A percentile compares a stretch with the other conserved stretches of the same genome.
Evolutionary conservation across 176 grass and related monocot species (phyloP).

Genomic region (Urochloa ruziziensis): DNA sequence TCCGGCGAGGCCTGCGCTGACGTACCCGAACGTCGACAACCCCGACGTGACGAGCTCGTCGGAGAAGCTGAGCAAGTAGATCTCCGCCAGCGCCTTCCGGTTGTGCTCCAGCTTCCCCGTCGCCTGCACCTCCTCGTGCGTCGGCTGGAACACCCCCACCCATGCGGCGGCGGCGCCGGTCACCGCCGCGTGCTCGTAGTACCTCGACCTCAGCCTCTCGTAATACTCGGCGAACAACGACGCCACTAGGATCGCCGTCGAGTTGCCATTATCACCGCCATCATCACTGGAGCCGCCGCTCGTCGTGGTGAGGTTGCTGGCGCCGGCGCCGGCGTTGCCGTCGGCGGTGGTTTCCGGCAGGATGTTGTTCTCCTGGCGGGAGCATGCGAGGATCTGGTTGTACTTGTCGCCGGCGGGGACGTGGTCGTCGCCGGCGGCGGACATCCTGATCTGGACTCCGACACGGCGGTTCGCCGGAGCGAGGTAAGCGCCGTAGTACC

Average conservation of each 20-base stretch:
- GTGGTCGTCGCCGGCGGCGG: neutral
- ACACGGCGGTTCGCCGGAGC: constrained; percentile 24
- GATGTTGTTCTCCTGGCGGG: constrained; percentile 23
- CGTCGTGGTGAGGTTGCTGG: too few species aligned
- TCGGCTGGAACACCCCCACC: constrained; percentile 57
- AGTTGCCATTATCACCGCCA: neutral
- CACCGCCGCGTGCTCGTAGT: constrained; percentile 23
- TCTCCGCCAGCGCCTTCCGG: constrained; percentile 56
- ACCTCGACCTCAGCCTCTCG: constrained; percentile 39
- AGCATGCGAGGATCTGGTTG: constrained; percentile 36
- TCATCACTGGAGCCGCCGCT: too few species aligned
- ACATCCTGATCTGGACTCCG: constrained; percentile 53
- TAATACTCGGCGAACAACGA: constrained; percentile 40
- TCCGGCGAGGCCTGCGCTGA: constrained; percentile 46
- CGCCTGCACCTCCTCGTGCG: constrained; percentile 45
- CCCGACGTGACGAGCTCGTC: constrained; percentile 43
- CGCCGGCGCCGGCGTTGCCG: neutral
- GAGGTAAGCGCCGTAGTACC: constrained; percentile 47
- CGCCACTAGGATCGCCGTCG: constrained; percentile 29
- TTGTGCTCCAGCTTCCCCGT: constrained; percentile 45
- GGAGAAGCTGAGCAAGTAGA: constrained; percentile 59
- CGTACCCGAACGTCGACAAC: constrained; percentile 60
- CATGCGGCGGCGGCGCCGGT: neutral
- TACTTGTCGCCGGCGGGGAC: constrained; percentile 30
- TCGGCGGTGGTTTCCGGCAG: neutral